Base-by-base conservation (phyloP, 768 basidiomycete species). In the Tricholoma furcatifolium region DNA sequence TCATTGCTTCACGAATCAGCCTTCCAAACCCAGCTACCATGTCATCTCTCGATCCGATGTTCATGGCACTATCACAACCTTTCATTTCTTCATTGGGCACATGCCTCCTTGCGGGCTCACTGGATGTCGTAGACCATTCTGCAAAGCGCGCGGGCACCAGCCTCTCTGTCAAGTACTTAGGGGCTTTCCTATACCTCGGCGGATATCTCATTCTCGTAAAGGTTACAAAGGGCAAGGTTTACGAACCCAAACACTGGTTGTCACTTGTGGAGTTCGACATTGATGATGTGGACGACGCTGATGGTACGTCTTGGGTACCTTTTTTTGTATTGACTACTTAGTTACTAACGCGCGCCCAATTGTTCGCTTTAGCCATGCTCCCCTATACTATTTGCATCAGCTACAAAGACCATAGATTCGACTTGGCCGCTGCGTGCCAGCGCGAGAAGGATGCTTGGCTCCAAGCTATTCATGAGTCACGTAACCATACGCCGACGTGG, bases 241-340 rank as follows among this genome's bases (percentile, higher is more conserved):
- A 97, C 63, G 92, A 95, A 62, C 85, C 93, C 15, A 82, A 78
- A 55, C 88, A 96, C 65, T 98, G 93, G 89, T 87, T 98, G 62
- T 81, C 84, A 36, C 71, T 97, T 18, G 76, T 78, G 41, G 81
- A 82, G 17, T 90, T 91, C 59, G 84, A 89, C 47, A 59, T 95
- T 35, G 70, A 78, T 12, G 89, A 91, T 52, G 75, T 83, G 15
- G 79, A 78, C 32, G 82, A 84, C 23, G 84, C 85, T 50, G 86
- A 91, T 66, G 86, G 93, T 96, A 61, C 58, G 87, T 78, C 18
- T n/a, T 39, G 50, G 2, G 46, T 27, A 27, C 27, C 27, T 7
- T 27, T 27, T 27, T 27, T 27, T 27, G 3, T 27, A 4, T 27
- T 27, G 27, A 27, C 7, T 24, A 11, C 39, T 40, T 46, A 45